Conservation (phyloP, 1,284 basidiomycete genomes). For the Leccinum subrobustum region DNA sequence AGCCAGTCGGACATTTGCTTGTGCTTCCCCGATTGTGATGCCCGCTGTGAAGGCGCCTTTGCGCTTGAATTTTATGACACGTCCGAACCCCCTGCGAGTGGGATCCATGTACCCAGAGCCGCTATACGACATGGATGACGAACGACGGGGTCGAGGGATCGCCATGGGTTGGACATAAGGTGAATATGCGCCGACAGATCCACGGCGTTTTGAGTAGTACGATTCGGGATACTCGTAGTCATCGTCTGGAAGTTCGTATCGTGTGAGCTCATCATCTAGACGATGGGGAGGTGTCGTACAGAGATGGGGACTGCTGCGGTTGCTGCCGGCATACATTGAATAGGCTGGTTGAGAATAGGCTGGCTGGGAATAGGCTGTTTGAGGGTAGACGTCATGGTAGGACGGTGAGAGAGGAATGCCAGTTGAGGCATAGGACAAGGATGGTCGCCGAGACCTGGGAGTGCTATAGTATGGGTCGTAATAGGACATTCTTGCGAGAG, state of each 20-base stretch:
- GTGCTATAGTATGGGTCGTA: slow-evolving; percentile 32
- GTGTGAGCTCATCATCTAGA: slow-evolving; percentile 7
- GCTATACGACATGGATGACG: slow-evolving; percentile 57
- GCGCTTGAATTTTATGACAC: slow-evolving; percentile 68
- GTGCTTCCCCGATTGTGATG: slow-evolving; percentile 68
- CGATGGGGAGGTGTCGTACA: slow-evolving; percentile 14
- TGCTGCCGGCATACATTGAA: slow-evolving; percentile 25
- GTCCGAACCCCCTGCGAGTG: slow-evolving; percentile 45
- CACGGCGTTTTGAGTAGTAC: slow-evolving; percentile 26
- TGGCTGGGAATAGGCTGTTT: slow-evolving; percentile 22
- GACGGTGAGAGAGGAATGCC: slow-evolving; percentile 20
- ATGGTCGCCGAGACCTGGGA: slow-evolving; percentile 29
- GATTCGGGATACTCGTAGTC: slow-evolving; percentile 23
- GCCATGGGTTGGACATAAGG: slow-evolving; percentile 24
- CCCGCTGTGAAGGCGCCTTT: slow-evolving; percentile 66
- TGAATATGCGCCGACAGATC: slow-evolving; percentile 20
- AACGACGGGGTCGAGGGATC: slow-evolving; percentile 41
- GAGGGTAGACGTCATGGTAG: slow-evolving; percentile 19
- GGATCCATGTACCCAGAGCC: slow-evolving; percentile 32
- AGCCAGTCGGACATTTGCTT: slow-evolving; percentile 58
- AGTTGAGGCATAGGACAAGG: slow-evolving; percentile 26
- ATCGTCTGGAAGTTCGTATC: slow-evolving; percentile 22
- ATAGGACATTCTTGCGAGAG: slow-evolving; percentile 29
- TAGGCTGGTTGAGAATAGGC: not conserved
- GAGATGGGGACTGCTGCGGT: slow-evolving; percentile 15